Evolutionary conservation across 2,329 filamentous ascomycete genomes (phyloP), one percentile per base, ranked within the genome.

Genomic region (Apiospora arundinis): DNA sequence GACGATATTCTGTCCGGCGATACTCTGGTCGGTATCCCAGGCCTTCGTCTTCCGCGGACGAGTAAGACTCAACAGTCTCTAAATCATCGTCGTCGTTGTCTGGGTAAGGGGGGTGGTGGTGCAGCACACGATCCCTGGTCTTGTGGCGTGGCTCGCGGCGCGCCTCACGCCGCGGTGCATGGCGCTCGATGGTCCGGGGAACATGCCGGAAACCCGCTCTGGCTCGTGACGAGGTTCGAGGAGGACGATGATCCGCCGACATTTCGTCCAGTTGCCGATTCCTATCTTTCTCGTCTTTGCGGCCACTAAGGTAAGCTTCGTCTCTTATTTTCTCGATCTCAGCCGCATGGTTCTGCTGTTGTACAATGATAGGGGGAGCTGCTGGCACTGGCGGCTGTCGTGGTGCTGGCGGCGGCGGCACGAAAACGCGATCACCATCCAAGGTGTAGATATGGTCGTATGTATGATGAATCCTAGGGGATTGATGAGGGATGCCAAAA

Each of bases 301-400:
- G 65, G 12, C 77, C 77, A 18, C 68, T 70, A 18, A 71, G 67
- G 70, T 74, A 78, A 25, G 75, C 77, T 16, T 74, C 69, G 42
- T 75, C 73, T 25, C 69, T 71, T 4, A 73, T 46, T 8, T 68
- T 74, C 37, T 76, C 73, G 8, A 77, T 72, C 28, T 76, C 23
- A 42, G 21, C 23, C 45, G 37, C 49, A 6, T 68, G 25, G 18
- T 52, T 1, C 14, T 25, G 1, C 65, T 72, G 45, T 69, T 56
- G 4, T 70, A 72, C 1, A 69, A 69, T 21, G 14, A 66, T n/a
- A 46, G 65, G 65, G 14, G 65, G 12, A 12, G 21, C 37, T 16
- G 21, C n/a, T 45, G 63, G 21, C 1, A 25, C 16, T 32, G 28
- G 18, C 32, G 32, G 56, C 12, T 18, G 32, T 52, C 23, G 52